phyloP scores from a whole-genome alignment of 2,329 filamentous ascomycete species.

The Colletotrichum caudatum region DNA sequence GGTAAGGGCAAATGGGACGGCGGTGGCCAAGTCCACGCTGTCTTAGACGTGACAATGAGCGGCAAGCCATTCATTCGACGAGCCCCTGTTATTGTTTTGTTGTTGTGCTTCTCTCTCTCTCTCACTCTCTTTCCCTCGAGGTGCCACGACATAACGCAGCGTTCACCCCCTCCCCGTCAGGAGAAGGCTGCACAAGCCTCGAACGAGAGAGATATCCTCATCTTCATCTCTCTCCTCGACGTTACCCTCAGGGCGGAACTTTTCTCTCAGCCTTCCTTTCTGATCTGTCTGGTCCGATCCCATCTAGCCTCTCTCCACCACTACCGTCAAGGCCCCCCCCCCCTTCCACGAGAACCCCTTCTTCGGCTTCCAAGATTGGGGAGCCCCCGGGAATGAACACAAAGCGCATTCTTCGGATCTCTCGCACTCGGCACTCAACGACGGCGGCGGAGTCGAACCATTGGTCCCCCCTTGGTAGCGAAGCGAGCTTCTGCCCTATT shows the following conservation, averaged over 20 bases:
- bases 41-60: slow-evolving; percentile 23
- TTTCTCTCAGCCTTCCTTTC: slow-evolving; percentile 10
- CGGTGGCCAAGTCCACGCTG: slow-evolving; percentile 6
- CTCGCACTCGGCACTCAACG: slow-evolving; percentile 11
- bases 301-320: background rate
- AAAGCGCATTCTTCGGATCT: slow-evolving; percentile 8
- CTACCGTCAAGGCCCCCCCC: background rate
- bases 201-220: slow-evolving; percentile 14
- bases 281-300: background rate
- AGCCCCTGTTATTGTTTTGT: slow-evolving; percentile 15
- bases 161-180: background rate
- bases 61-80: slow-evolving; percentile 6
- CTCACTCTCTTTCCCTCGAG: background rate
- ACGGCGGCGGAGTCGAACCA: background rate
- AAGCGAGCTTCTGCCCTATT: slow-evolving; percentile 18
- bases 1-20: slow-evolving; percentile 27
- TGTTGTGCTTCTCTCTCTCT: background rate
- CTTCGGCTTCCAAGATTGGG: background rate
- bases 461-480: slow-evolving; percentile 27
- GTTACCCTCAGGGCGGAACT: slow-evolving; percentile 6
- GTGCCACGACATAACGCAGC: slow-evolving; percentile 39
- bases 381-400: slow-evolving; percentile 21
- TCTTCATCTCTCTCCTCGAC: slow-evolving; percentile 16
- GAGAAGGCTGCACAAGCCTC: slow-evolving; percentile 8
- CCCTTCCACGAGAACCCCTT: background rate